These are phyloP conservation scores for Uronychia setigera DNA, from an alignment of 73 alveolate genomes.

Conservation along the genomic window DNA sequence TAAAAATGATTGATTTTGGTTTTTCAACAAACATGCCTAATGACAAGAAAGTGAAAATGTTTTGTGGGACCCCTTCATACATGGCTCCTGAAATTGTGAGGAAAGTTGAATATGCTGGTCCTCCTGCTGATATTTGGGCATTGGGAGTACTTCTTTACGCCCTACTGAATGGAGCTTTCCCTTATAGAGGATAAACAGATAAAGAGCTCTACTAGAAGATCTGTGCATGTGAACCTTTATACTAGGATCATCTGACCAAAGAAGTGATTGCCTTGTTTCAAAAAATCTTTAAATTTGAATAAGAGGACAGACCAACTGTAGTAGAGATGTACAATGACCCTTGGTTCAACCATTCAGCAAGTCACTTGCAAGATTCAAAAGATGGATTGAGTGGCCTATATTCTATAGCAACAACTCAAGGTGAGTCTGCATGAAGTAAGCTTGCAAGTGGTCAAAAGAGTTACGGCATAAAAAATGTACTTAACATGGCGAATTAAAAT, in stretches of 20 bases:
- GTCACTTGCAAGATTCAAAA: no score
- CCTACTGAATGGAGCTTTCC: constrained; percentile 70
- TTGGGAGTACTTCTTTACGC: constrained; percentile 73
- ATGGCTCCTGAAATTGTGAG: constrained; percentile 83
- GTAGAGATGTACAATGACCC: constrained; percentile 7
- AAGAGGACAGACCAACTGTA: constrained; percentile 21
- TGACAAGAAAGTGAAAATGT: constrained; percentile 68
- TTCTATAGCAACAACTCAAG: no score
- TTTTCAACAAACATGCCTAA: constrained; percentile 71
- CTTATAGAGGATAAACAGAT: constrained; percentile 74
- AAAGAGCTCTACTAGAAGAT: constrained; percentile 73
- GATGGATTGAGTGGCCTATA: no score
- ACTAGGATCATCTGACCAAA: constrained; percentile 3
- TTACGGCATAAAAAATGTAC: no score
- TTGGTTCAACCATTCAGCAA: constrained; percentile 10
- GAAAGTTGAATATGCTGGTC: constrained; percentile 73
- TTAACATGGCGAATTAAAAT: no score
- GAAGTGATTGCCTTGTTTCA: background rate
- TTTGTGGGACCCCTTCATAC: constrained; percentile 87
- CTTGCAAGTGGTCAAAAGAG: no score
- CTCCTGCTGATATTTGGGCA: constrained; percentile 86
- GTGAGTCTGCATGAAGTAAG: no score
- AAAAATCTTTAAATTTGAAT: background rate
- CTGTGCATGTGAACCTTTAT: constrained; percentile 25
- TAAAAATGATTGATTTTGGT: constrained; percentile 79